Evolutionary conservation across 2,329 filamentous ascomycete species (phyloP), one percentile per base, ranked within the genome.

Genomic region (Colletotrichum karsti): DNA sequence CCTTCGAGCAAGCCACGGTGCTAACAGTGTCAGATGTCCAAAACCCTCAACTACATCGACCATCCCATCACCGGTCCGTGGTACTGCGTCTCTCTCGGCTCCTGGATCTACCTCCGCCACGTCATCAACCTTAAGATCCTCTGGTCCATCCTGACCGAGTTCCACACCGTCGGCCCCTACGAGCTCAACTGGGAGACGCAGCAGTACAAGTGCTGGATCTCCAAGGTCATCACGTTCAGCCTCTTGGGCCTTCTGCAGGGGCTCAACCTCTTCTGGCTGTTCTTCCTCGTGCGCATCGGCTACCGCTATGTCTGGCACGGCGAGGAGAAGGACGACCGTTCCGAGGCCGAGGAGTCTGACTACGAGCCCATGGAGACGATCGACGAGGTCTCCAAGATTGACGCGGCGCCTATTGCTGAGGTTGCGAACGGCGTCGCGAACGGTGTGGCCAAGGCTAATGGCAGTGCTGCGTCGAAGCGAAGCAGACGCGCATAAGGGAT

Each of bases 101-200:
- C 88, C 67, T 94, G 92, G 92, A 86, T 90, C 65, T 93, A 93
- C 78, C 82, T 91, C 30, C 90, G 92, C 35, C 92, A 94, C 75
- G 91, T 89, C 79, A 78, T 90, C 73, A 91, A 91, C 76, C 81
- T 91, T 13, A 79, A 80, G 66, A 90, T 91, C 73, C 81, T 91
- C 65, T 85, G 78, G 73, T 88, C 88, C 20, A 80, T 89, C 60
- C 80, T 90, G 58, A 87, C 85, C 55, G 83, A 89, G 64, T 90
- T 89, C 76, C 77, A 80, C 44, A 87, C 85, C 37, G 79, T 90
- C 55, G 88, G 88, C 0, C 84, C 87, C 3, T 91, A 83, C 72
- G 82, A 84, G 57, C 80, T 90, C 30, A 83, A 90, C 73, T 90
- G 88, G 88, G 83, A 82, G 9, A 84, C 83, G 0, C 83, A 87